Base-by-base conservation (phyloP, 2,329 filamentous ascomycete species). In the Cladosporium cucumerinum region DNA sequence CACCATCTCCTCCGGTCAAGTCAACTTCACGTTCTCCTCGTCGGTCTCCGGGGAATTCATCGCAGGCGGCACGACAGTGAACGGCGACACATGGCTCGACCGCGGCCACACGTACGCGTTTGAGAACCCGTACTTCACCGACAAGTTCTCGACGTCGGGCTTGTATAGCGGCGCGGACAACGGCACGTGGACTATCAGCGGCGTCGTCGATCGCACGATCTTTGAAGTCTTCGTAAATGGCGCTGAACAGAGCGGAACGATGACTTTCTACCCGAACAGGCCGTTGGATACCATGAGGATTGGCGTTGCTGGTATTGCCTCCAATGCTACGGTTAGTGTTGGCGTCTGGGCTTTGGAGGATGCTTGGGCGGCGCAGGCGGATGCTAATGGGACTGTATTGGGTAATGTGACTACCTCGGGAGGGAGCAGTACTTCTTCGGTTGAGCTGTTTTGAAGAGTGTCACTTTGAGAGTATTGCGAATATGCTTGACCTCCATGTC, bases 141-240 rank as follows among this genome's bases (percentile, higher is more conserved):
- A 86, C 66, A 83, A 84, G 68, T 84, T 86, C 71, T 78, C 75
- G 5, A 74, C 75, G 4, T 74, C 73, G 26, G 72, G 71, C 12
- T 51, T 70, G 11, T 74, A 72, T 49, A 49, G 39, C 23, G 69
- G 69, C 16, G 64, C 71, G 1, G 63, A 67, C 8, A 66, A 67
- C 8, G 77, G 76, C 16, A 70, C 70, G 0, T 81, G 78, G 74
- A 68, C 70, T 65, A 72, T 87, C 36, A 79, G 81, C 58, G 81
- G 81, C 0, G 77, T 87, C 2, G 76, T 86, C 5, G 85, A 87
- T 70, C 76, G 83, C 5, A 82, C 78, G 14, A 81, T 87, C 28
- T 74, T 85, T 8, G 85, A 87, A 71, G 74, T 86, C 2, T 86
- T 86, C 68, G 65, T 86, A 30, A 82, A 85, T 64, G 79, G 80